Evolutionary conservation across 148 eudicot species (phyloP).

Genomic region (Heliosperma pusillum): DNA sequence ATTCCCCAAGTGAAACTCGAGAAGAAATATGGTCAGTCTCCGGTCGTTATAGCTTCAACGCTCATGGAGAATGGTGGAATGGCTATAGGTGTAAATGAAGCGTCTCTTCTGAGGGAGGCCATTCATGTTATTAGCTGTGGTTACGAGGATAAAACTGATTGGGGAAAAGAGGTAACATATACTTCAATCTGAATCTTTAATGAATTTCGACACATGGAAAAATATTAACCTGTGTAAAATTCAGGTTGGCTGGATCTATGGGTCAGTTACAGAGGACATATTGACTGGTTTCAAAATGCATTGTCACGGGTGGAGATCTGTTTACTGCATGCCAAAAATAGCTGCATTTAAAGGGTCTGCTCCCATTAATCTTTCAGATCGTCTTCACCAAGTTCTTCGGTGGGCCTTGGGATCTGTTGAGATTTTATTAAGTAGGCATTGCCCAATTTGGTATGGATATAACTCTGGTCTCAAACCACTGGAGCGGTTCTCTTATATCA

Average conservation of each 20-base stretch:
- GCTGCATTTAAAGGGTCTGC: constrained; percentile 97
- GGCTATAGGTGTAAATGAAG: constrained; percentile 57
- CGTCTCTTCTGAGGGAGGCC: constrained; percentile 87
- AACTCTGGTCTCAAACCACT: constrained; percentile 81
- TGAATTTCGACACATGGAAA: not conserved
- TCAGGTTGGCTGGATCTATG: constrained; percentile 98
- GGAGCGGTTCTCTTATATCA: constrained; percentile 86
- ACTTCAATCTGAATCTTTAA: not conserved
- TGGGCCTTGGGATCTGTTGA: constrained; percentile 98
- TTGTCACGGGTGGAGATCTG: constrained; percentile 95
- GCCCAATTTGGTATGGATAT: constrained; percentile 96
- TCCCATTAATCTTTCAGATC: constrained; percentile 91
- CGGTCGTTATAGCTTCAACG: constrained; percentile 85
- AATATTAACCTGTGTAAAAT: constrained; percentile 3
- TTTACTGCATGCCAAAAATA: constrained; percentile 86
- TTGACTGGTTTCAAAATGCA: constrained; percentile 98
- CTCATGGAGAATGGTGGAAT: constrained; percentile 81
- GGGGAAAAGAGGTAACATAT: constrained; percentile 89
- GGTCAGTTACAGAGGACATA: constrained; percentile 96
- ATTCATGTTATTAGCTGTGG: constrained; percentile 98
- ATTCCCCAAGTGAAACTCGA: constrained; percentile 85
- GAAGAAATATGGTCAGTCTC: constrained; percentile 94
- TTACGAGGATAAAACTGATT: constrained; percentile 89
- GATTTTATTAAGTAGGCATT: constrained; percentile 78
- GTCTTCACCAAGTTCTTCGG: constrained; percentile 95